phyloP scores from a whole-genome alignment of 768 basidiomycete species.

The Lepiota venenata region DNA sequence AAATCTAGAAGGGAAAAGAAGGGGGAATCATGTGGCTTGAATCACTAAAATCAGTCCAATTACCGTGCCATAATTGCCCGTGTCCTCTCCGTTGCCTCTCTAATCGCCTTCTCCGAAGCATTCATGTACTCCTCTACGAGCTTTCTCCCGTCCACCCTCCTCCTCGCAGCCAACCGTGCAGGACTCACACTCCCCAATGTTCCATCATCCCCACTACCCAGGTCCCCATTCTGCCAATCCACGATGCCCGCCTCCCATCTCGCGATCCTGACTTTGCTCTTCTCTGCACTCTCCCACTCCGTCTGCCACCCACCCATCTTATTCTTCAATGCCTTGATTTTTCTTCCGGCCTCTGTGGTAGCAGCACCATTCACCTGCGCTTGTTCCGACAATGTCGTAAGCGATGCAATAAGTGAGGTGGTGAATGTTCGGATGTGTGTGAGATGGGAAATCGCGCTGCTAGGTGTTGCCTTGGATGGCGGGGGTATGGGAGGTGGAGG shows the following conservation, averaged over 20 bases:
- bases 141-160: constrained; percentile 62
- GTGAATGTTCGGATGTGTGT: constrained; percentile 72
- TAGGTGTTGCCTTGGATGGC: constrained; percentile 40
- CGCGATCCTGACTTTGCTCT: constrained; percentile 72
- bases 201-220: constrained; percentile 18
- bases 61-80: constrained; percentile 80
- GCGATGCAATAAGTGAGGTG: constrained; percentile 66
- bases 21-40: not conserved
- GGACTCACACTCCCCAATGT: constrained; percentile 25
- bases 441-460: constrained; percentile 61
- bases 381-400: constrained; percentile 80
- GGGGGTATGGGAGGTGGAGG: constrained; percentile 46
- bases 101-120: constrained; percentile 71
- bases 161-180: constrained; percentile 24
- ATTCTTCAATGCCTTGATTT: constrained; percentile 83
- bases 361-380: constrained; percentile 86
- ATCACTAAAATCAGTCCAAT: not conserved
- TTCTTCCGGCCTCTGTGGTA: constrained; percentile 81
- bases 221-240: constrained; percentile 30
- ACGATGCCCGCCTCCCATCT: constrained; percentile 70
- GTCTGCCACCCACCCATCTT: constrained; percentile 75
- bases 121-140: constrained; percentile 76
- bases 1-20: not conserved
- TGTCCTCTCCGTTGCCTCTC: constrained; percentile 72
- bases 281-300: constrained; percentile 85